Evolutionary conservation across 208 protist species (phyloP).

Genomic region (Angomonas ambiguus): DNA sequence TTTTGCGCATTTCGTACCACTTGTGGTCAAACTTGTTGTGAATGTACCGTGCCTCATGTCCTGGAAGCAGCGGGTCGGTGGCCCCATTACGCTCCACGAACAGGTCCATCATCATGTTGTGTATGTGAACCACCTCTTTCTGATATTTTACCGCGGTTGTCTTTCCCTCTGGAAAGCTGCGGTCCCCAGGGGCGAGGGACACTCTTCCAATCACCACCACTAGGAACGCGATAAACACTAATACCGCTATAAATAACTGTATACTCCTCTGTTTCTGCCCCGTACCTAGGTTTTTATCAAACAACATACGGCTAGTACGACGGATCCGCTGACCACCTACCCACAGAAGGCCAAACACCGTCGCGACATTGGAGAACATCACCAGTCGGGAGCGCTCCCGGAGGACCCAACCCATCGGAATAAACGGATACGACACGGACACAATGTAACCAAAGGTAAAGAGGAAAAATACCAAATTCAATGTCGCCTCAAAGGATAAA

Average conservation of each 20-base stretch:
- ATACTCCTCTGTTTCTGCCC: conserved; percentile 51
- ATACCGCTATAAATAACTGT: conserved; percentile 40
- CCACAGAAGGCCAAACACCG: conserved; percentile 20
- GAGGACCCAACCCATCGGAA: conserved; percentile 61
- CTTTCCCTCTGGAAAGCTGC: conserved; percentile 35
- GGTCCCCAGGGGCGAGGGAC: conserved; percentile 25
- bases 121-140: conserved; percentile 54
- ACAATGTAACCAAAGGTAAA: conserved; percentile 34
- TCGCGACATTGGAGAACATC: conserved; percentile 28
- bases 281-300: conserved; percentile 15
- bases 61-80: conserved; percentile 37
- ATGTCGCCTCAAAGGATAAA: conserved; percentile 48
- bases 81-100: conserved; percentile 31
- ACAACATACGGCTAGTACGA: conserved; percentile 10
- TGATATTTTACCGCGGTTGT: conserved; percentile 30
- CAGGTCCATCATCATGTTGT: conserved; percentile 47
- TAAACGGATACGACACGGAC: conserved; percentile 75
- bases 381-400: conserved; percentile 45
- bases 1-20: conserved; percentile 31
- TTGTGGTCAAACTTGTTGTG: conserved; percentile 26
- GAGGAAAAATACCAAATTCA: conserved; percentile 16
- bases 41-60: conserved; percentile 34
- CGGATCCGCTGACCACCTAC: conserved; percentile 26
- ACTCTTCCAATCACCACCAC: conserved; percentile 34
- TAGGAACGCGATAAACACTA: conserved; percentile 36